Conservation (phyloP, 192 early-diverging fungal genomes). For the Podila epicladia region DNA sequence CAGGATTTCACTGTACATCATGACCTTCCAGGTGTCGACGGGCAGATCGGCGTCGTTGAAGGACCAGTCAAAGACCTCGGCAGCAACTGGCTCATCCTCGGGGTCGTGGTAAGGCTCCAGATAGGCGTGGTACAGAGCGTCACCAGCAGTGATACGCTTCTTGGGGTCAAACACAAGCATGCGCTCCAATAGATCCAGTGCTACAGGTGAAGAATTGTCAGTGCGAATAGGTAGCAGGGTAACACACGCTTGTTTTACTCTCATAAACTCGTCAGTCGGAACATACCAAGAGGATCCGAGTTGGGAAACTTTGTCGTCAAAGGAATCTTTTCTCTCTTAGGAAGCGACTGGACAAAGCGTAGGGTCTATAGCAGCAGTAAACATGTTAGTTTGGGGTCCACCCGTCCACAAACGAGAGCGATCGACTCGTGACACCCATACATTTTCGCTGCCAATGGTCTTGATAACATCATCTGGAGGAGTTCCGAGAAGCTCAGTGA, state of each 20-base stretch:
- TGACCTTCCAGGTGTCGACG: slow-evolving; percentile 88
- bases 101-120: slow-evolving; percentile 92
- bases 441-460: slow-evolving; percentile 7
- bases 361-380: background rate
- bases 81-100: slow-evolving; percentile 85
- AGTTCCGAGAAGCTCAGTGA: slow-evolving; percentile 86
- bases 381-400: too few species aligned
- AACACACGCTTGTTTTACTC: background rate
- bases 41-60: slow-evolving; percentile 93
- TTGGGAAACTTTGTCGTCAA: slow-evolving; percentile 85
- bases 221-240: background rate
- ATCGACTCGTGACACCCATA: background rate
- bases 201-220: slow-evolving; percentile 40
- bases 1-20: slow-evolving; percentile 89
- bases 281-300: slow-evolving; percentile 73
- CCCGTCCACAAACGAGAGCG: too few species aligned
- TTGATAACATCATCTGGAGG: slow-evolving; percentile 88
- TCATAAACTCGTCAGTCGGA: background rate
- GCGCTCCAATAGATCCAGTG: slow-evolving; percentile 86
- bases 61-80: slow-evolving; percentile 91
- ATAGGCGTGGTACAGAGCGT: slow-evolving; percentile 91
- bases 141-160: slow-evolving; percentile 86
- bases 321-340: slow-evolving; percentile 80
- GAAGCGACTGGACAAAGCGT: slow-evolving; percentile 90
- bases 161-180: slow-evolving; percentile 95